Evolutionary conservation across 345 rosid genomes (phyloP).

Genomic region (Fremontodendron californicum): DNA sequence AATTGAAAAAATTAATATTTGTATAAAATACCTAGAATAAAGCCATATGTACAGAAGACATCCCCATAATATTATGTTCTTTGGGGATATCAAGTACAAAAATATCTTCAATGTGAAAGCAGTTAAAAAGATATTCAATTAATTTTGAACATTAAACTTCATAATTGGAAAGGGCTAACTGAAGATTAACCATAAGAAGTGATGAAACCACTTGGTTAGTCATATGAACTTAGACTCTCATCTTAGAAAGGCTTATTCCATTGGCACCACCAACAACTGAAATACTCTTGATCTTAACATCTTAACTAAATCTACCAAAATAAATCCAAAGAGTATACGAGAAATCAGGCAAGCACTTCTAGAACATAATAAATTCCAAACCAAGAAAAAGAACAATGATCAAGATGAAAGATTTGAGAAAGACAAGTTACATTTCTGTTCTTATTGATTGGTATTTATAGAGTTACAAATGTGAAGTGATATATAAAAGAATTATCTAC

Average conservation of each 20-base stretch:
- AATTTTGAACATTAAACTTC: conserved; percentile 11
- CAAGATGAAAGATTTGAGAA: too few species aligned
- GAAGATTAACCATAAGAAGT: neutral
- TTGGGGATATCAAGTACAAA: neutral
- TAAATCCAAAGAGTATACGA: conserved; percentile 6
- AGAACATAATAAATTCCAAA: neutral
- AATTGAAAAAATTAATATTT: neutral
- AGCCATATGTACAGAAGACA: neutral
- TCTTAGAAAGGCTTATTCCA: conserved; percentile 90
- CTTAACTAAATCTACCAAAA: conserved; percentile 73
- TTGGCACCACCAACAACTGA: conserved; percentile 83
- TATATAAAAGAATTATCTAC: too few species aligned
- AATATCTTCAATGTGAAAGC: neutral
- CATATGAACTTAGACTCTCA: conserved; percentile 77
- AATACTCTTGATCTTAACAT: conserved; percentile 94
- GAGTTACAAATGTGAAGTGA: too few species aligned
- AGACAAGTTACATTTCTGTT: too few species aligned
- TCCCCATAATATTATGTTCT: neutral
- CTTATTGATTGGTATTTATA: too few species aligned
- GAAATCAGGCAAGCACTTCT: neutral
- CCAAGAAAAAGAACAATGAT: neutral
- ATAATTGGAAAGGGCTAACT: neutral
- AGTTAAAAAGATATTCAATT: neutral
- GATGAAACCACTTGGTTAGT: neutral
- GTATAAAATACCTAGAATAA: neutral